Evolutionary conservation across 768 basidiomycete genomes (phyloP).

Genomic region (Leucocoprinus sp.): DNA sequence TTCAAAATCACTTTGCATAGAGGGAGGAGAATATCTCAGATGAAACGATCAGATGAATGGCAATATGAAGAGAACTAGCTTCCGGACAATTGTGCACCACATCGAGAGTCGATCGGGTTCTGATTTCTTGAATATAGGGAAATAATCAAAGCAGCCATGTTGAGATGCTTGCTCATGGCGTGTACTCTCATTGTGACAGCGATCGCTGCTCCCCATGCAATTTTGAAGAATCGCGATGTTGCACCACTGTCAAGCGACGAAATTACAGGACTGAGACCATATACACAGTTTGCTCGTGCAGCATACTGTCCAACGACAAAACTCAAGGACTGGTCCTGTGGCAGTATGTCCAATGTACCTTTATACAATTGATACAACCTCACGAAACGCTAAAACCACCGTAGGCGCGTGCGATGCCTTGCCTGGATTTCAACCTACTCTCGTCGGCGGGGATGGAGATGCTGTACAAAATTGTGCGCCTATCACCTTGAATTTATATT

Average conservation of each 20-base stretch:
- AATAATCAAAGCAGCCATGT: not conserved
- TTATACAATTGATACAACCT: not conserved
- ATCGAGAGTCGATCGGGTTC: not conserved
- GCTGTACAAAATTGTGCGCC: constrained; percentile 38
- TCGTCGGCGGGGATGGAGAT: constrained; percentile 45
- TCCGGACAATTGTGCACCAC: too few species aligned
- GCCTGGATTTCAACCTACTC: constrained; percentile 30
- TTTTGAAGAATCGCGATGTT: constrained; percentile 16
- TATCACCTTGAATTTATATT: not conserved
- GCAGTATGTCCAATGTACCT: constrained; percentile 22
- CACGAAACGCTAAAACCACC: not conserved
- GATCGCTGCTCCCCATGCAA: constrained; percentile 12
- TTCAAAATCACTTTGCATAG: not conserved
- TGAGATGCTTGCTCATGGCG: not conserved
- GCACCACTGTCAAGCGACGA: constrained; percentile 22
- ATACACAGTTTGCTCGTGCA: constrained; percentile 44
- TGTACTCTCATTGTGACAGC: constrained; percentile 4
- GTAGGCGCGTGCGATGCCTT: constrained; percentile 33
- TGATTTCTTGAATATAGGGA: not conserved
- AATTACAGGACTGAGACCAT: constrained; percentile 34
- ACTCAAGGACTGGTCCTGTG: constrained; percentile 35
- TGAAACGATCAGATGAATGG: not conserved
- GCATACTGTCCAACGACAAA: constrained; percentile 39
- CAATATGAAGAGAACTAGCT: not conserved
- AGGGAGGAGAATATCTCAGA: not conserved